Evolutionary conservation across 2,329 filamentous ascomycete genomes (phyloP), one percentile per base, ranked within the genome.

Genomic region (Hypoxylon sp.): DNA sequence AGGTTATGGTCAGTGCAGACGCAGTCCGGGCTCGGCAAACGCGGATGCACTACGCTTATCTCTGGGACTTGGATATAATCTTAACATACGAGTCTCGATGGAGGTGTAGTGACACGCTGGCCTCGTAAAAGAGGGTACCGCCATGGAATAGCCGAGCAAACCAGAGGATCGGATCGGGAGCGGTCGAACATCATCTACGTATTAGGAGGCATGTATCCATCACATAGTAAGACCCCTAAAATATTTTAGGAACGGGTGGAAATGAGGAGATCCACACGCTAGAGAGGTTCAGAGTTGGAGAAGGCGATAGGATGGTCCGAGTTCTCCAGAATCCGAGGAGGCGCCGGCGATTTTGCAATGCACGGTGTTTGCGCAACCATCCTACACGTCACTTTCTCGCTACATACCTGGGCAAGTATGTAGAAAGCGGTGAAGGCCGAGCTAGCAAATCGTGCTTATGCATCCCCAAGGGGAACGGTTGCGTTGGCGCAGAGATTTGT

Each of bases 61-160:
- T 51, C 46, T 60, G 31, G 10, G 50, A 63, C 37, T 13, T 55
- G 3, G 50, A 66, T 58, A 65, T 58, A 68, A 72, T 72, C 24
- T 69, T 50, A 72, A 60, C 62, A 67, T 72, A 70, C 70, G 67
- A 70, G 67, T 24, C 37, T 68, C 29, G 29, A 68, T 55, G 65
- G 62, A 66, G 64, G 62, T 60, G 54, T 42, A 52, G 67, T 64
- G 48, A 53, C 65, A 67, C 65, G 67, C 60, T 68, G 64, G 65
- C 65, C 65, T 72, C 70, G 70, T 72, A 72, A 72, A 72, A 70
- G 64, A 69, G 67, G 70, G 55, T 65, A 61, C 42, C 13, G 21
- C 8, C 24, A 64, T 32, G 46, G 35, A 47, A 65, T 32, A 53
- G 64, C 64, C 64, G 67, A 60, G 56, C 54, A 68, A 65, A 65